Evolutionary conservation across 1,284 basidiomycete species (phyloP), one percentile per base, ranked within the genome.

Genomic region (Tilletiaria anomala): DNA sequence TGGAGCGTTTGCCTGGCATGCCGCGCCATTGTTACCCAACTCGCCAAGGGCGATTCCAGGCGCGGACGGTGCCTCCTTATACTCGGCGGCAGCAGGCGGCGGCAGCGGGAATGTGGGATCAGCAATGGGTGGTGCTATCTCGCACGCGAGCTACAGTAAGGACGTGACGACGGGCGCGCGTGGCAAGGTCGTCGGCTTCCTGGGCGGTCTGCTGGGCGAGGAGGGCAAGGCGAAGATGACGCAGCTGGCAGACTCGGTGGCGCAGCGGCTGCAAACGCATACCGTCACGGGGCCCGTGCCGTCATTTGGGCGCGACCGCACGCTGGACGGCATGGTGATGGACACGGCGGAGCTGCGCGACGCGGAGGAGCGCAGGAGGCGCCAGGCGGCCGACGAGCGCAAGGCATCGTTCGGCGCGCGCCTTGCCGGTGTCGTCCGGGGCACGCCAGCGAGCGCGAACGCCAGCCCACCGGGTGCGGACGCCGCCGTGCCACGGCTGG

Each of bases 141-240:
- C 50, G 39, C 53, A 58, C 44, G 58, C 54, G 12, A 58, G 52
- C 42, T 64, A 64, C 44, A 59, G 56, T 18, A 47, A 51, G 22
- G 61, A 64, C 32, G 53, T 64, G 5, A 62, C 61, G 0, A 56
- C 57, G 8, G 61, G 61, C 4, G 53, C 59, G 2, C 42, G 57
- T 10, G 61, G 61, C 19, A 56, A 56, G 32, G 56, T 65, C 14
- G 52, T 62, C 11, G 63, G 26, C 17, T 57, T 66, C 38, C 48
- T 66, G 4, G 63, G 63, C 23, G 61, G 63, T 11, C 40, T 64
- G 6, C 38, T 64, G 5, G 63, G 26, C 15, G 63, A 66, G 20
- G 63, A 64, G 26, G 61, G 57, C 11, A 64, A 64, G 29, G 56
- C 57, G 2, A 57, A 58, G 41, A 61, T 64, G 53, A 57, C 58